Evolutionary conservation across 169 alveolate species (phyloP).

Genomic region (Theileria parva): DNA sequence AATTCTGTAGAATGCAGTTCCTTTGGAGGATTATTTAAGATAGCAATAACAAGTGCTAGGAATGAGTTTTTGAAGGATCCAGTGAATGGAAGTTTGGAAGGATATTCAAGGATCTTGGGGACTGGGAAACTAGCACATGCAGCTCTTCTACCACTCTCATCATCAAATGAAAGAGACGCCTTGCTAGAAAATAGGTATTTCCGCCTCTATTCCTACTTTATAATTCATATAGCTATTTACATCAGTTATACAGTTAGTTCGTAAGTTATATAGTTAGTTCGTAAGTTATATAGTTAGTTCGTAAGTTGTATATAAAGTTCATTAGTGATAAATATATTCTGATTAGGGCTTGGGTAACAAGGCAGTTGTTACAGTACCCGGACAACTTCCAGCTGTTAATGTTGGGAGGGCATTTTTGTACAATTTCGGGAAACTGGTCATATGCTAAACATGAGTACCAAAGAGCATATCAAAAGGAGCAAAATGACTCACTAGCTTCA

Average conservation of each 20-base stretch:
- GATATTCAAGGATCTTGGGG: constrained; percentile 39
- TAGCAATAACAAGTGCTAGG: constrained; percentile 57
- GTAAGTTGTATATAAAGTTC: not conserved
- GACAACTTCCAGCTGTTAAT: constrained; percentile 59
- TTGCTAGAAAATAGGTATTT: constrained; percentile 51
- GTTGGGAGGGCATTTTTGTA: constrained; percentile 75
- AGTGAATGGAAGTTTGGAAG: constrained; percentile 36
- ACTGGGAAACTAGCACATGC: constrained; percentile 64
- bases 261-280: not conserved
- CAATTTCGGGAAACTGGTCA: constrained; percentile 73
- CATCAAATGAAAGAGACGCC: constrained; percentile 62
- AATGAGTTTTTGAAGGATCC: constrained; percentile 43
- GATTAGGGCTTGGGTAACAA: constrained; percentile 68
- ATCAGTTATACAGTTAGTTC: too few relatives aligned
- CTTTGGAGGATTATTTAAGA: constrained; percentile 54
- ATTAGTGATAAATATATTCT: too few relatives aligned
- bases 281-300: not conserved
- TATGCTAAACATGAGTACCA: constrained; percentile 73
- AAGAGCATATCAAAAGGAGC: constrained; percentile 63
- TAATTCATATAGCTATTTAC: too few relatives aligned
- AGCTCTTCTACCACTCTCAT: constrained; percentile 51
- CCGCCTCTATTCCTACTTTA: too few relatives aligned
- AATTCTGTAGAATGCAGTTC: constrained; percentile 45
- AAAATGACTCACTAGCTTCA: constrained; percentile 63
- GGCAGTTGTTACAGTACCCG: constrained; percentile 70